These are phyloP conservation scores for Lippia alba DNA, from an alignment of 305 asterid species.

Conservation along the genomic window DNA sequence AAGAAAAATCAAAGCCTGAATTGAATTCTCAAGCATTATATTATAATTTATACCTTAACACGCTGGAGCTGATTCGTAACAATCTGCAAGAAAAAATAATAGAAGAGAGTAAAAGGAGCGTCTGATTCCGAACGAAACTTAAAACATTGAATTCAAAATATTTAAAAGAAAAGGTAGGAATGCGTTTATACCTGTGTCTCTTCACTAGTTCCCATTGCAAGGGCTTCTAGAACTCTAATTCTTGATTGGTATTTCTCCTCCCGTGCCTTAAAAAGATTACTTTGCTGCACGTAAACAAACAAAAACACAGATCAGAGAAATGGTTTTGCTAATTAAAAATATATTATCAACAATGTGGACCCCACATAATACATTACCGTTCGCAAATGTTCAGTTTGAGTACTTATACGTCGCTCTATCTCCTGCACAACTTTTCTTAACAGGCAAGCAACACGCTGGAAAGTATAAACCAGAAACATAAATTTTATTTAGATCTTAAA, in stretches of 20 bases:
- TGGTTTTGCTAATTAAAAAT: constrained; percentile 2
- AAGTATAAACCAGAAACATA: constrained; percentile 19
- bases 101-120: background rate
- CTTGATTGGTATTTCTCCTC: constrained; percentile 97
- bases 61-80: constrained; percentile 71
- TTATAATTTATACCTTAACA: constrained; percentile 53
- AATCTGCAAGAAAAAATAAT: constrained; percentile 51
- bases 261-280: constrained; percentile 81
- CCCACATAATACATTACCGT: constrained; percentile 49
- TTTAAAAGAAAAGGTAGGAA: background rate
- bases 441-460: constrained; percentile 87
- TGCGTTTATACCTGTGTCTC: constrained; percentile 64
- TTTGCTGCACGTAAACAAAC: constrained; percentile 65
- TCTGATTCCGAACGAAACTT: background rate
- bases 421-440: constrained; percentile 95
- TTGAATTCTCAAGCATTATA: background rate
- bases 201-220: constrained; percentile 80
- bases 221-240: constrained; percentile 92
- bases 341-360: constrained; percentile 14
- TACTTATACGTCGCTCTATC: constrained; percentile 87
- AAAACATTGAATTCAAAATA: background rate
- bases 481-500: constrained; percentile 19
- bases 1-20: background rate
- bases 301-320: constrained; percentile 24
- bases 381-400: constrained; percentile 91